Evolutionary conservation across 345 rosid genomes (phyloP), one percentile per base, ranked within the genome.

Genomic region (Reutealis trisperma): DNA sequence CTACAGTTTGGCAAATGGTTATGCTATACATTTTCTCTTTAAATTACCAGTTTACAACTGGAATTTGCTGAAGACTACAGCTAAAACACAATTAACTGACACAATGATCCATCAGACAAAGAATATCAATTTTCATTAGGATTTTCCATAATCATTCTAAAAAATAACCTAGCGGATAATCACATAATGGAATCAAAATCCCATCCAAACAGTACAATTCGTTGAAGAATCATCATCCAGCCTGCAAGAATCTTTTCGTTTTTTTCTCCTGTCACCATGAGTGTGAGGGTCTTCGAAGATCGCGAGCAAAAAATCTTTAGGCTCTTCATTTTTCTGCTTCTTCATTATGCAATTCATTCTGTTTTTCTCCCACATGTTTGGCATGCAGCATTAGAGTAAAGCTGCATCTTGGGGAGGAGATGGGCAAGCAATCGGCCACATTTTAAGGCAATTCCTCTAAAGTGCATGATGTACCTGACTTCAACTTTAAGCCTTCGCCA

Each of bases 401-500:
- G 44, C 30, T 60, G 13, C 47, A 63, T 34, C 19, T 16, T 2
- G 3, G 37, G 3, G 45, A 22, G 1, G 9, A 21, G 27, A 19
- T 41, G 34, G 18, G 16, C 59, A 34, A n/a, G 44, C 64, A 25
- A 79, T 41, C 58, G 52, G 47, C 71, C 51, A 55, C 2, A 60
- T 60, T 11, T 61, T 70, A 65, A 21, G 72, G 62, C 8, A 58
- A 70, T 67, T 65, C 65, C 19, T 52, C 83, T 10, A 52, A 11
- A 10, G 25, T 34, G 55, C 22, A 15, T 10, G 84, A 47, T 59
- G 73, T 60, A 49, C 81, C 85, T 32, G 86, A 74, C 47, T 84
- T 78, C 63, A 80, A 77, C 80, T 70, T 85, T 65, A 85, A 61
- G 70, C 90, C 89, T 81, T 87, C 89, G 42, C 98, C 98, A 59